phyloP scores from a whole-genome alignment of 2,329 filamentous ascomycete species.

The Exophiala sp. region DNA sequence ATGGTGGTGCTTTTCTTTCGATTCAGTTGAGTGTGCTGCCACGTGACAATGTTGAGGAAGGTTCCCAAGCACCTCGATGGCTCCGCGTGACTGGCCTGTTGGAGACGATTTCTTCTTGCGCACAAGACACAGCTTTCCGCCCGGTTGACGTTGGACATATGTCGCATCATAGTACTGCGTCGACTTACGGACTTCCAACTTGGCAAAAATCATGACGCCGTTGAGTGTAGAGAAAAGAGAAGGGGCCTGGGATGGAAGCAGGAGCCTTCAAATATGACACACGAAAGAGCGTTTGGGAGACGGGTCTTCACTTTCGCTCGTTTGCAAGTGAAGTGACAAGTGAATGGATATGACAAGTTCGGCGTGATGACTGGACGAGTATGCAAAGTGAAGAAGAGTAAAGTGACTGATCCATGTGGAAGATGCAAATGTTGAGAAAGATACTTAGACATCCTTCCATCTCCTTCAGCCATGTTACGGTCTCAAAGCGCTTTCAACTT shows the following conservation, averaged over 20 bases:
- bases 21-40: neutral
- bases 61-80: neutral
- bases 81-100: neutral
- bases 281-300: neutral
- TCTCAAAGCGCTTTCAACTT: neutral
- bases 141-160: neutral
- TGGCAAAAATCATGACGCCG: neutral
- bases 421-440: neutral
- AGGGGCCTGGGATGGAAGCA: neutral
- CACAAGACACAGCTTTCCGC: slow-evolving; percentile 2
- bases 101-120: neutral
- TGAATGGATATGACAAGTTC: neutral
- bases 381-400: neutral
- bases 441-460: neutral
- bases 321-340: neutral
- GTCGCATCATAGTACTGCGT: neutral
- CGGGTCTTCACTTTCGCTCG: neutral
- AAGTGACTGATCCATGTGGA: neutral
- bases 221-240: neutral
- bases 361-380: too few relatives aligned
- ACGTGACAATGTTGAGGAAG: neutral
- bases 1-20: neutral
- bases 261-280: too few relatives aligned
- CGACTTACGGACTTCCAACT: neutral
- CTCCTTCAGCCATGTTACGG: neutral